Base-by-base conservation (phyloP, 371 early-diverging fungal genomes). In the Haplosporangium sp. region DNA sequence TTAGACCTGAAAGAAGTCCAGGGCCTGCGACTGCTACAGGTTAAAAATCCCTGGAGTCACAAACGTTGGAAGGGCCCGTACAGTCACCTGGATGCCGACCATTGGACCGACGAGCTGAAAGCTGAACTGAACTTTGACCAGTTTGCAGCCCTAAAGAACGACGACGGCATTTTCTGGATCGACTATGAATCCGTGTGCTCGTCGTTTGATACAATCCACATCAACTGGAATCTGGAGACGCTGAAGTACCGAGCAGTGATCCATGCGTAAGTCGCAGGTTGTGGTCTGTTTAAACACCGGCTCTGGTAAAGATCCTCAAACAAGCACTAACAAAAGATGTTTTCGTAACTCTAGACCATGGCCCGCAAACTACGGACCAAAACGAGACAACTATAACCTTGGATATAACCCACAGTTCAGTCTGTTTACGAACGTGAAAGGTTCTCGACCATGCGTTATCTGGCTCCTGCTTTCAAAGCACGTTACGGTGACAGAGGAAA, bases 41-140 rank as follows among this genome's bases (percentile, higher is more conserved):
- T 87, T 41, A 95, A 95, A 75, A 96, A 96, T 66, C 97, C 97
- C 2, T 96, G 97, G 97, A 94, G 94, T 71, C 92, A 92, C 59
- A 85, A 90, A 80, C 84, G 95, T 23, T 95, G 95, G 95, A 90
- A 87, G 37, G 95, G 96, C 3, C 87, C 89, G 4, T 95, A 87
- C 69, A 94, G 94, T 69, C 92, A 90, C 69, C 55, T 89, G 4
- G 95, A 95, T 74, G 82, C 76, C 5, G 77, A 74, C 0, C 81
- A 84, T 45, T 96, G 96, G 96, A 93, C 94, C 0, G 79, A 85
- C 5, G 86, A 89, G 16, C 73, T 96, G 54, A 90, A 82, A 71
- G 72, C 65, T 23, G 85, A 80, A 12, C 84, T 96, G 36, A 83
- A 87, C 55, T 95, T 91, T 76, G 92, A 95, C 65, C 94, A 91